phyloP scores from a whole-genome alignment of 177 flowering plant species.

The Tripterygium wilfordii region DNA sequence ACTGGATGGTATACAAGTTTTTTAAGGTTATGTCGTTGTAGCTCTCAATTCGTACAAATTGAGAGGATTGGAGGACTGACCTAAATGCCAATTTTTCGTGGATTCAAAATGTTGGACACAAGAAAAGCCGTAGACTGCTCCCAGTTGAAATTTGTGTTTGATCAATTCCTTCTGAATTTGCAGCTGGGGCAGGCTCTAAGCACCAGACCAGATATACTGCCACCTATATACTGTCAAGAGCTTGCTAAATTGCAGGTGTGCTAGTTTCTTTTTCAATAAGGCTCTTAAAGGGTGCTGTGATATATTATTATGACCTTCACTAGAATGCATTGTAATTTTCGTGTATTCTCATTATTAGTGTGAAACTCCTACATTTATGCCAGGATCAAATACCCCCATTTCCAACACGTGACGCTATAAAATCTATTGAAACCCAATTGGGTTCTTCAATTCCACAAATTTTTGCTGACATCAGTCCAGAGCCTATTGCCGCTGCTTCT shows the following conservation, averaged over 20 bases:
- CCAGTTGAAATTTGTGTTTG: background rate
- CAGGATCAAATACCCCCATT: constrained; percentile 98
- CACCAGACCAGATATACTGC: constrained; percentile 93
- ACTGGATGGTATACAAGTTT: no score
- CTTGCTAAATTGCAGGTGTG: constrained; percentile 86
- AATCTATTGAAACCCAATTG: constrained; percentile 82
- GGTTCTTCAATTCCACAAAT: constrained; percentile 66
- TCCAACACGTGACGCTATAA: constrained; percentile 61
- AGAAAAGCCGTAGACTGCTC: background rate
- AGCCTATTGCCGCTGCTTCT: constrained; percentile 97
- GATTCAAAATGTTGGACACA: background rate
- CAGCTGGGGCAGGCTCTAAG: constrained; percentile 99
- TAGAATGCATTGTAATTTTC: background rate
- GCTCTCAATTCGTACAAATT: no score
- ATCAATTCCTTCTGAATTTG: constrained; percentile 6
- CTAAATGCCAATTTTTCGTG: no score
- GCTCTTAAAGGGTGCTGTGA: background rate
- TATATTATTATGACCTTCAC: background rate
- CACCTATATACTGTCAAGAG: constrained; percentile 77
- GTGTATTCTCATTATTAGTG: constrained; percentile 2
- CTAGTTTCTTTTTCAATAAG: background rate
- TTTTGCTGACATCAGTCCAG: constrained; percentile 84
- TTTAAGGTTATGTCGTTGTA: no score
- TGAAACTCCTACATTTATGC: constrained; percentile 5
- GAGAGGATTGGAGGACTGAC: no score